Base-by-base conservation (phyloP, 176 grass and related monocot species). In the Calamus simplicifolius region DNA sequence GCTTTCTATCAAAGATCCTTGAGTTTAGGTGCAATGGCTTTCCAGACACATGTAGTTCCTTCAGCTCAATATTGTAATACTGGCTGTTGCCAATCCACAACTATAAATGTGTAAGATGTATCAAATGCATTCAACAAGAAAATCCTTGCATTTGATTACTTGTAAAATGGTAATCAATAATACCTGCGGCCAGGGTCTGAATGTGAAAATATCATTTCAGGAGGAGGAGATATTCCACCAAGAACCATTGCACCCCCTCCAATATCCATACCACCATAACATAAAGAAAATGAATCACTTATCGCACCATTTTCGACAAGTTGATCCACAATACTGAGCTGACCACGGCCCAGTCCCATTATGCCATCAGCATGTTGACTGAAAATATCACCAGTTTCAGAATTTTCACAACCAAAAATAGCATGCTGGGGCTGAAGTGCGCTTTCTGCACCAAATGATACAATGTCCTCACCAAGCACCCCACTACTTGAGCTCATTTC, bases 401-500 rank as follows among this genome's bases (percentile, higher is more conserved):
- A 89, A 69, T 82, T 98, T 88, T 98, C 94, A 70, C 94, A 98
- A 29, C 88, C 94, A 73, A 98, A 93, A 74, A 85, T 76, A 80
- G 94, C 85, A 68, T 19, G 84, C 19, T 98, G 88, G 61, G 88
- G 81, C 48, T 85, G 80, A 72, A 98, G 85, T 61, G 78, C 81
- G 61, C 87, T 89, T 72, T 88, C 88, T 75, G 29, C 67, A 31
- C 94, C 94, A 55, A 98, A 98, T 3, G 88, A 85, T 29, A 98
- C 64, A 72, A 83, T 68, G 29, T 98, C 94, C 25, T 85, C 79
- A 43, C 94, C 94, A 62, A 98, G 84, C 27, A 98, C 88, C 14
- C 94, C 94, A 26, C 88, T 93, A 73, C 94, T 98, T 59, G 94
- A 98, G 82, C 94, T 98, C 94, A 98, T 98, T 82, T 98, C 94